phyloP scores from a whole-genome alignment of 2,329 filamentous ascomycete species.

The Trichoderma asperellum region DNA sequence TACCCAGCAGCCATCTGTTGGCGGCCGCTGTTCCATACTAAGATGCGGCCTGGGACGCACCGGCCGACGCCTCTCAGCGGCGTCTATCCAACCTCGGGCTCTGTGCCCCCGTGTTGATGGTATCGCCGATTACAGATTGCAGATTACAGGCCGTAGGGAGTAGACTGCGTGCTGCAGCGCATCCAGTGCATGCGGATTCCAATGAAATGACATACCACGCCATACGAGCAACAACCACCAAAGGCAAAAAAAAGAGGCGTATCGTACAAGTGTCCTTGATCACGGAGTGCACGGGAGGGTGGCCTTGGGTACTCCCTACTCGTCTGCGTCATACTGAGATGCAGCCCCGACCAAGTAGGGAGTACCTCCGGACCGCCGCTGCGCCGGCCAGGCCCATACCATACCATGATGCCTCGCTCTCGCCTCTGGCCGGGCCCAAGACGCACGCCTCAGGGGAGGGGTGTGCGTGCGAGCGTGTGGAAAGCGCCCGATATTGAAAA shows the following conservation, averaged over 20 bases:
- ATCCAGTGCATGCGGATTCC: neutral
- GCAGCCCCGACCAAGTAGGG: slow-evolving; percentile 22
- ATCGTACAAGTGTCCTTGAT: neutral
- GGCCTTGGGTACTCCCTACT: slow-evolving; percentile 23
- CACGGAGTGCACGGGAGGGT: slow-evolving; percentile 16
- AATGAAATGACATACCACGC: neutral
- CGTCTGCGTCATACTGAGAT: slow-evolving; percentile 22
- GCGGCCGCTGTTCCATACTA: slow-evolving; percentile 15
- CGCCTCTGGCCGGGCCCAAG: neutral
- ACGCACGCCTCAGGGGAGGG: slow-evolving; percentile 13
- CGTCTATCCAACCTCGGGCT: neutral
- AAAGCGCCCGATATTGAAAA: slow-evolving; percentile 13
- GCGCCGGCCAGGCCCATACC: neutral
- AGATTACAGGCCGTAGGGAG: neutral
- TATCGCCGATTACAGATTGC: neutral
- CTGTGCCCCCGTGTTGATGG: slow-evolving; percentile 15
- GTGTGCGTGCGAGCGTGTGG: neutral
- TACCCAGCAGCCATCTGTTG: slow-evolving; percentile 2
- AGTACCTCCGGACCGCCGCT: slow-evolving; percentile 15
- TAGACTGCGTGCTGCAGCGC: neutral
- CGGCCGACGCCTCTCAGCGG: slow-evolving; percentile 25
- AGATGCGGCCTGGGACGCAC: neutral
- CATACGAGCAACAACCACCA: neutral
- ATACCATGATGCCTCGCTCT: neutral
- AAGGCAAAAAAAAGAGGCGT: neutral